A percentile compares a stretch with the other conserved stretches of the same genome.
Evolutionary conservation across 805 yeast species (phyloP).

Genomic region (Maudiozyma bulderi): DNA sequence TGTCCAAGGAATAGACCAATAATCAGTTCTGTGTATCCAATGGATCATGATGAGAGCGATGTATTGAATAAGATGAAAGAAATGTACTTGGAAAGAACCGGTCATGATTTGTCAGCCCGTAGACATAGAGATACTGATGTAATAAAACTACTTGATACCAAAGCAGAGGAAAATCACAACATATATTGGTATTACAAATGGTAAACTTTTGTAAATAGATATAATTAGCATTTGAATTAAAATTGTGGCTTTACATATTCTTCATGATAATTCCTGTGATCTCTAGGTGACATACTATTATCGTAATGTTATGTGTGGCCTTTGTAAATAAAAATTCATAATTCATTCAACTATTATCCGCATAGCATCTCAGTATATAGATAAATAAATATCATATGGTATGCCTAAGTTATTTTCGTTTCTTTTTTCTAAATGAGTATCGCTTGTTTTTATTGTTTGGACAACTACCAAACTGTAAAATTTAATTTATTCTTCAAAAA

Average conservation of each 20-base stretch:
- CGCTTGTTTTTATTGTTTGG: too few relatives aligned
- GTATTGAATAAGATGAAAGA: conserved; percentile 17
- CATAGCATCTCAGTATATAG: too few relatives aligned
- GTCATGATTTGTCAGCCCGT: conserved; percentile 15
- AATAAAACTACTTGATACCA: conserved; percentile 7
- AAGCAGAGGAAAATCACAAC: conserved; percentile 15
- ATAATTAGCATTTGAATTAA: not conserved
- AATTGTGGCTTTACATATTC: too few relatives aligned
- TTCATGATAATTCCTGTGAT: not conserved
- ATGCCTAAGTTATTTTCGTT: too few relatives aligned
- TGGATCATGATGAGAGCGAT: conserved; percentile 17
- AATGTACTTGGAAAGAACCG: conserved; percentile 21
- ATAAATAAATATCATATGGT: too few relatives aligned
- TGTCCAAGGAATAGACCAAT: conserved; percentile 22
- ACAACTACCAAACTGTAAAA: too few relatives aligned
- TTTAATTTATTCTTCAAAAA: too few relatives aligned
- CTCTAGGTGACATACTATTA: not conserved
- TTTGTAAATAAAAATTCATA: too few relatives aligned
- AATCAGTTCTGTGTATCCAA: conserved; percentile 21
- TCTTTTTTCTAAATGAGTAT: too few relatives aligned
- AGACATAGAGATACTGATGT: conserved; percentile 14
- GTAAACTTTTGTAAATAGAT: conserved; percentile 5
- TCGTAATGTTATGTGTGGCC: too few relatives aligned
- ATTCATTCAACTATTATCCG: too few relatives aligned
- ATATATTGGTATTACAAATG: conserved; percentile 27